Base-by-base conservation (phyloP, 2,329 filamentous ascomycete species). In the Cladosporium sp. region DNA sequence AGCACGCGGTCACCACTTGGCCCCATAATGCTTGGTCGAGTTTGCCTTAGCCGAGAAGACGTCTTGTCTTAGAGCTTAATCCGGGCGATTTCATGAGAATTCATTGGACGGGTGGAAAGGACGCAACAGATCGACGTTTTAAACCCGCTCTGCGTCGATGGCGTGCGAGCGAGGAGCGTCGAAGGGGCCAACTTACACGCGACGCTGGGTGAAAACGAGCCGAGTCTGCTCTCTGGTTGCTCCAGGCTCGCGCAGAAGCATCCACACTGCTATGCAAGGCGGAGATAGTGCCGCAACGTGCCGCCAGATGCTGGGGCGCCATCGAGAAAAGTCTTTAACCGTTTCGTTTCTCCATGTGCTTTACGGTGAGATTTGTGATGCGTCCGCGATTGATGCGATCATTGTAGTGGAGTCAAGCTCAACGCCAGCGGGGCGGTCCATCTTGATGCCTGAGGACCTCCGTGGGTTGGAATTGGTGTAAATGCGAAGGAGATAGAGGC, bases 11-110 rank as follows among this genome's bases (percentile, higher is more conserved):
- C 30, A 43, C 20, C 34, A 25, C 39, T 47, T 47, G 54, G 54
- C 54, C 47, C 54, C 54, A 56, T 56, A 56, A 28, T 52, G 50
- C 50, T 52, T 52, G 36, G 38, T 37, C 14, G 34, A 25, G 20
- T 40, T 52, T 56, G 52, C 37, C 54, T 49, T 56, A 56, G 54
- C 54, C 42, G 54, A 38, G 34, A 56, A n/a, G 14, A 47, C 47
- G 47, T 43, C 40, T 49, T 38, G 19, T n/a, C 20, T 11, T 15
- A 15, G 43, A 38, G 42, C 54, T 49, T 56, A 42, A 38, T 9
- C 30, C 20, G 34, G 22, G 30, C 30, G 34, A 22, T 25, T 38
- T 22, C 19, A n/a, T 30, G 15, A 15, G n/a, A 17, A 5, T 25
- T 42, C 34, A 56, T 56, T 56, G 54, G 54, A 17, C 19, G 54